Base-by-base conservation (phyloP, 441 rosid species). In the Adansonia madagascariensis region DNA sequence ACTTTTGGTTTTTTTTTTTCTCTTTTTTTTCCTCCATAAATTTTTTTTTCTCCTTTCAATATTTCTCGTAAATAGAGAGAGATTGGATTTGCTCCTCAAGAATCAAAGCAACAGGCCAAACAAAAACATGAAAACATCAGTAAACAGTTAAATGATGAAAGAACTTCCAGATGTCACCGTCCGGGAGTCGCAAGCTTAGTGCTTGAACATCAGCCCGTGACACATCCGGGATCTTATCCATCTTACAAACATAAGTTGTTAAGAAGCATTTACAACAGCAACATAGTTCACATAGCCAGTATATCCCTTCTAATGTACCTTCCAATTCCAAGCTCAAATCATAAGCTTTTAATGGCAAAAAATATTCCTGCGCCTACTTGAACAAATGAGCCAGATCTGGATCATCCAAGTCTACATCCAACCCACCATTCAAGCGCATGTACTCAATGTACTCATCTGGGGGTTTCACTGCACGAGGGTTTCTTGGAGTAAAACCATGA, bases 401-500 rank as follows among this genome's bases (percentile, higher is more conserved):
- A 82, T 94, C 97, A 71, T 94, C 88, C 85, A 91, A 78, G 84
- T 86, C 86, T 74, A 90, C 89, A 77, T 91, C 95, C 79, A 92
- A 79, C 87, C 82, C 84, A 52, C 97, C 96, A 55, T 90, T 84
- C 62, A 89, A 76, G 69, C 81, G 84, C 97, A 91, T 91, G 76
- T 79, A 83, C 80, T 88, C 91, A 2, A 88, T 80, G 81, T 91
- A 92, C 64, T 82, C 92, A 83, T 92, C 96, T 0, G 94, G 97
- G 27, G 98, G 97, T 72, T 84, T 84, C 56, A 94, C 78, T 0
- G 96, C 80, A 6, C 80, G 77, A 31, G 84, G 83, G 56, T 87
- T 87, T 79, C 71, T 88, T 0, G 90, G 88, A 41, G 80, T 81
- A 75, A 85, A 86, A 69, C 94, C 88, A 15, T 88, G 92, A 84